phyloP scores from a whole-genome alignment of 306 rosid species.

The Albizia julibrissin region DNA sequence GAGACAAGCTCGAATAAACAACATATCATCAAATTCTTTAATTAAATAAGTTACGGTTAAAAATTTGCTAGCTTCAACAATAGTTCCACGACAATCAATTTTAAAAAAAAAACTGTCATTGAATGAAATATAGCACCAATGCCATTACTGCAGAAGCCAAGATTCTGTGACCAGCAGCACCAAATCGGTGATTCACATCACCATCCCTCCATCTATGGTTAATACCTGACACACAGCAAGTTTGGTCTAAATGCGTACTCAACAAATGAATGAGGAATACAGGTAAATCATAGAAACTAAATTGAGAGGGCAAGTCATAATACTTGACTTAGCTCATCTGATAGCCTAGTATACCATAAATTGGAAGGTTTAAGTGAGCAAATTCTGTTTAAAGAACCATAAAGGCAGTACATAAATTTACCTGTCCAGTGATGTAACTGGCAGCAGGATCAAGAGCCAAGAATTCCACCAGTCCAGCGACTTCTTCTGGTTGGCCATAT shows the following conservation, averaged over 20 bases:
- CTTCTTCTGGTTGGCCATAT: constrained; percentile 86
- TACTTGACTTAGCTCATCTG: background rate
- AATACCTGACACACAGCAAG: constrained; percentile 54
- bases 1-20: too few relatives aligned
- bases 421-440: constrained; percentile 89
- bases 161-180: constrained; percentile 22
- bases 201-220: constrained; percentile 86
- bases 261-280: background rate
- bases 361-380: background rate
- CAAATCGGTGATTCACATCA: constrained; percentile 45
- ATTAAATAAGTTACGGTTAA: background rate
- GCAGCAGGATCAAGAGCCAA: constrained; percentile 85
- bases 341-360: background rate
- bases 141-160: constrained; percentile 18
- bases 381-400: constrained; percentile 8
- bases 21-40: background rate
- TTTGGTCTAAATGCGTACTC: constrained; percentile 3
- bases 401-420: constrained; percentile 15
- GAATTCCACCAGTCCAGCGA: constrained; percentile 88
- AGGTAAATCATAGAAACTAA: background rate
- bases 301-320: background rate
- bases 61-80: background rate
- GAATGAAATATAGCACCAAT: constrained; percentile 7
- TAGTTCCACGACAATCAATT: background rate
- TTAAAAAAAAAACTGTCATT: background rate